Evolutionary conservation across 768 basidiomycete genomes (phyloP), one percentile per base, ranked within the genome.

Genomic region (Jaapia argillacea): DNA sequence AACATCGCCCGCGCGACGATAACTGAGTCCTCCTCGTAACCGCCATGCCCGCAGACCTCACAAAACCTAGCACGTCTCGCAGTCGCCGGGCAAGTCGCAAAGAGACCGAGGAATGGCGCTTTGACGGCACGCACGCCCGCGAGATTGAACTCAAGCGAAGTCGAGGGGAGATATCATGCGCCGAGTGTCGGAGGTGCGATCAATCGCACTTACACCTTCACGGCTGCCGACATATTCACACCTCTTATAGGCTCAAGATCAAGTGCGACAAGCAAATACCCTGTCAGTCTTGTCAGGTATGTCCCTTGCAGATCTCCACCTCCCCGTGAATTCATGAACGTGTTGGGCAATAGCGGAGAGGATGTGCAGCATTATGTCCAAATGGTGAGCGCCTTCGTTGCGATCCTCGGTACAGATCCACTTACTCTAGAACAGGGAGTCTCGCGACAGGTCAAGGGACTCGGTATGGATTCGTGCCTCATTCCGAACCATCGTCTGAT

Each of bases 251-350:
- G 52, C 67, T 86, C 52, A 80, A 85, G 70, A 84, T 86, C 58
- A 84, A 83, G 56, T 86, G 83, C 65, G 81, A 85, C 72, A 85
- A 85, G 66, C 73, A 81, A 50, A 80, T 85, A 43, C 84, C 84
- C 6, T 85, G 83, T 56, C 79, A 83, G 56, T 82, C 81, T 1
- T 85, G 83, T 57, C 75, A 77, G 66, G 81, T 78, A 55, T 33
- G 66, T 58, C 25, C 45, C 42, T 24, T 23, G 14, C 12, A 42
- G 18, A 23, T 45, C 14, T 41, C 39, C 39, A 27, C 22, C 41
- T 43, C 38, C 28, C 47, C 43, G 41, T 47, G 38, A 44, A 26
- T 22, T 26, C 38, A 28, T 40, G 39, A 4, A 7, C 42, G 37
- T 33, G 36, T 7, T 6, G 26, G 38, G n/a, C 14, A 18, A 43